Base-by-base conservation (phyloP, 2,329 filamentous ascomycete species). In the Colletotrichum destructivum region DNA sequence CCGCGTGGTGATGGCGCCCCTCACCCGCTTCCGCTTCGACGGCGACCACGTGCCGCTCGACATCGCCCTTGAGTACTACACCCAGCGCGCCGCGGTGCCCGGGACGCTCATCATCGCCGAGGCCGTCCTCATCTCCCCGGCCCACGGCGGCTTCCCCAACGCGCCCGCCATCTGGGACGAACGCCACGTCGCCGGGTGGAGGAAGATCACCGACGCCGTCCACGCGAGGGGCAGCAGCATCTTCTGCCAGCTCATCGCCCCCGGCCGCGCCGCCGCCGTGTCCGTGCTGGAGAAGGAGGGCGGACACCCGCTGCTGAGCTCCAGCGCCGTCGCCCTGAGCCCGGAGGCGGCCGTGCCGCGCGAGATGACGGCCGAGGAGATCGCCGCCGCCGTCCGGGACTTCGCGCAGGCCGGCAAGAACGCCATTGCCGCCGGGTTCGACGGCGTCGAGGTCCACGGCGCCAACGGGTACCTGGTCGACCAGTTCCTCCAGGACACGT, bases 351-450 rank as follows among this genome's bases (percentile, higher is more conserved):
- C 82, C 0, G 85, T 87, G 0, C 92, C 92, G 0, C 88, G 87
- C 63, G 89, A 87, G 4, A 89, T 95, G 88, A 91, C 88, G 0
- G 81, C 87, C 15, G 81, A 86, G 0, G 92, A 94, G 35, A 94
- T 95, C 62, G 82, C 90, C 59, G 79, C 85, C 1, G 84, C 91
- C 72, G 90, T 92, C 74, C 77, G 80, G 0, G 88, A 88, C 0
- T 94, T 87, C 78, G 87, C 84, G 0, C 84, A 82, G 0, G 87
- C 88, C 0, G 81, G 87, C 0, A 84, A 85, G 74, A 85, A 89
- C 12, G 88, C 92, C 0, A 79, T 93, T 0, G 82, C 84, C 0
- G 90, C 89, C 0, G 93, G 93, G 0, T 92, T 92, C 42, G 93
- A 96, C 75, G 90, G 89, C 0, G 88, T 95, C 56, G 93, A 95